Base-by-base conservation (phyloP, 371 early-diverging fungal genomes). In the Blakeslea trispora region DNA sequence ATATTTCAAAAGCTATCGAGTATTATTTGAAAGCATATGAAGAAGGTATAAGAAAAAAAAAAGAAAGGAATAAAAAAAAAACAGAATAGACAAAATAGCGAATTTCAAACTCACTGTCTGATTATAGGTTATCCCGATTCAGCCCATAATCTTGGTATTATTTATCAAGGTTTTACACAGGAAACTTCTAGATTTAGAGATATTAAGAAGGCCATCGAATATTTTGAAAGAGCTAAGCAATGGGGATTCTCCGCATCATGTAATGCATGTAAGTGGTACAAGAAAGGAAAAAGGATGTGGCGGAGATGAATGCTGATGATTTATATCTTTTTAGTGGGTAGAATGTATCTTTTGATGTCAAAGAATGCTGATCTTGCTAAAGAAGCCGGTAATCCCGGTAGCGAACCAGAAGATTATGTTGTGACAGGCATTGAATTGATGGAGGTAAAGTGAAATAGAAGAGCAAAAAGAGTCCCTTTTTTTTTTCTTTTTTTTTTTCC, bases 101-200 rank as follows among this genome's bases (percentile, higher is more conserved):
- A n/a, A n/a, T n/a, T n/a, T n/a, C 5, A n/a, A 41, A n/a, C 21
- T 21, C 14, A 42, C 40, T 28, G 13, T 34, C 7, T 44, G 23
- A 31, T 21, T 21, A 37, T 60, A 81, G 81, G 84, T 5, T 84
- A 75, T 55, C 84, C 84, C 21, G 84, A 84, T 44, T 68, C 81
- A 47, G 84, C 82, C 3, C 84, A 84, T 51, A 84, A 84, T 61
- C 62, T 84, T 22, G 84, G 75, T 31, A 65, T 84, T 55, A 79
- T 84, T 37, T 68, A 81, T 58, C 82, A 84, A 61, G 84, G 81
- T 21, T 76, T 72, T 45, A 61, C 59, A 22, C 52, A 67, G 15
- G 71, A 68, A 24, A 71, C 72, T 7, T 53, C 59, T 17, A 54
- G 70, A 43, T 64, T 64, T 57, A 75, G 72, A 49, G 76, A 81